Evolutionary conservation across 768 basidiomycete genomes (phyloP), one percentile per base, ranked within the genome.

Genomic region (Rhodocollybia butyracea): DNA sequence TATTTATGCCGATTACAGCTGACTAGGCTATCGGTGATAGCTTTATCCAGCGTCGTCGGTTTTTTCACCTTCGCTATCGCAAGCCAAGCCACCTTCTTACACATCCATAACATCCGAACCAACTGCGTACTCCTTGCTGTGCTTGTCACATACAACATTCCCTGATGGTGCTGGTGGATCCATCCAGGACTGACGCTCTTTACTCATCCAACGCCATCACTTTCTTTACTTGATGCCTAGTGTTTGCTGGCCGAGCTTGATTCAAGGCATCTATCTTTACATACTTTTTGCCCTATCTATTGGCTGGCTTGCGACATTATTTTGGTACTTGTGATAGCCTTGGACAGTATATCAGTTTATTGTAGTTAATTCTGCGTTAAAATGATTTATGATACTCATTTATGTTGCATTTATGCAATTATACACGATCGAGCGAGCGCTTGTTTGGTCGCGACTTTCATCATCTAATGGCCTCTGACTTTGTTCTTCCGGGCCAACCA

Each of bases 401-500:
- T n/a, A n/a, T n/a, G n/a, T n/a, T n/a, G n/a, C n/a, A n/a, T n/a
- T n/a, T n/a, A n/a, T n/a, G n/a, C n/a, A n/a, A n/a, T n/a, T n/a
- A n/a, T n/a, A n/a, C n/a, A n/a, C n/a, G n/a, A n/a, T n/a, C n/a
- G n/a, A n/a, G n/a, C n/a, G n/a, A n/a, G n/a, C n/a, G n/a, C n/a
- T n/a, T n/a, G n/a, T n/a, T n/a, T n/a, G n/a, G n/a, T n/a, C n/a
- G n/a, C n/a, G n/a, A n/a, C n/a, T n/a, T n/a, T n/a, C n/a, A n/a
- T n/a, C n/a, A n/a, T n/a, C n/a, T n/a, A n/a, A 48, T 56, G 46
- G 38, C 55, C 8, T 48, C 46, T 8, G 47, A 48, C 36, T 12
- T 47, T 13, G 70, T 90, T 36, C 74, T 94, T 4, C 92, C 92
- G 54, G 92, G 92, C 7, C 92, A 94, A 70, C 88, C 88, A 8